phyloP scores from a whole-genome alignment of 495 filamentous ascomycete genomes.

The Aspergillus cavernicola region DNA sequence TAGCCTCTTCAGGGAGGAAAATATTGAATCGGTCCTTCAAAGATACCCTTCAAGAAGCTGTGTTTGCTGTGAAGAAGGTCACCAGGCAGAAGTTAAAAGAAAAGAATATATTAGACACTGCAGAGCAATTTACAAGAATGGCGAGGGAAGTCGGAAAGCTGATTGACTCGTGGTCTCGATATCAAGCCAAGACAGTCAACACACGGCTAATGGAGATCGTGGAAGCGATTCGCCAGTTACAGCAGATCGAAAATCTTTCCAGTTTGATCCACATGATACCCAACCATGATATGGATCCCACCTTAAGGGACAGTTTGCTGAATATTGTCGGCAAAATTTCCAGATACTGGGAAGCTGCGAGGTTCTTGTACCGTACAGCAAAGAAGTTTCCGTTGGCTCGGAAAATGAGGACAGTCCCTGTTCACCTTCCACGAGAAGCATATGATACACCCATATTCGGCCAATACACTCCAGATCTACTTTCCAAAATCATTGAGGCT shows the following conservation, averaged over 20 bases:
- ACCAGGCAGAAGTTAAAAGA: neutral
- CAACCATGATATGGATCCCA: conserved; percentile 8
- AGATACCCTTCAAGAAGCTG: conserved; percentile 6
- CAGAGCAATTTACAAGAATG: neutral
- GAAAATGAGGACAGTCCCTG: conserved; percentile 8
- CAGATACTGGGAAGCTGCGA: conserved; percentile 10
- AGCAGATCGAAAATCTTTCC: conserved; percentile 2
- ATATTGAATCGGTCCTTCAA: conserved; percentile 7
- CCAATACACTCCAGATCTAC: conserved; percentile 5
- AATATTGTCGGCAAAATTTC: conserved; percentile 12
- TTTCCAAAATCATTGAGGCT: conserved; percentile 3
- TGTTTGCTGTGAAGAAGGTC: conserved; percentile 3
- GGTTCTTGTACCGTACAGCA: conserved; percentile 10
- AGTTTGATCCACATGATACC: conserved; percentile 8
- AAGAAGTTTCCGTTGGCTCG: conserved; percentile 9
- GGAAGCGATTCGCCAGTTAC: conserved; percentile 9
- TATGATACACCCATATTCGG: neutral
- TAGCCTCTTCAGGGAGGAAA: neutral
- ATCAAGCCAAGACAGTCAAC: conserved; percentile 6
- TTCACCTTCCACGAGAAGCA: conserved; percentile 8
- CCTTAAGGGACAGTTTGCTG: conserved; percentile 5
- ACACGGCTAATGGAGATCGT: conserved; percentile 2
- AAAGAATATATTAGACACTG: neutral
- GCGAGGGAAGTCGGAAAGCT: conserved; percentile 10
- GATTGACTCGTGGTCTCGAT: conserved; percentile 8